Evolutionary conservation across 768 basidiomycete species (phyloP), one percentile per base, ranked within the genome.

Genomic region (Phlebiopsis flavidoalba): DNA sequence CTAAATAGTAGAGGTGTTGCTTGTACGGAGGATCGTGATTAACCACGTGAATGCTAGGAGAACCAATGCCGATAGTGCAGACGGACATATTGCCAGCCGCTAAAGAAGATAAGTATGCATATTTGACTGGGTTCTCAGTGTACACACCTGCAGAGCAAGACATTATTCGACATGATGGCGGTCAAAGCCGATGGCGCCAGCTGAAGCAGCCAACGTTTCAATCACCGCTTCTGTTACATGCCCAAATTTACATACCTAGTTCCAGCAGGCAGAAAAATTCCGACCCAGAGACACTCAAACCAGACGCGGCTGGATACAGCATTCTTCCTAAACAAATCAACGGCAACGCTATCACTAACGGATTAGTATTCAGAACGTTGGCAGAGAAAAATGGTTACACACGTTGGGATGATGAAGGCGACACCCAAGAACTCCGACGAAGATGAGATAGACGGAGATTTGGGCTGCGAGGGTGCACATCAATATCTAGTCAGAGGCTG

Each of bases 211-310:
- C 43, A 61, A 49, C 21, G 46, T 46, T 61, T 8, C 31, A 0
- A 17, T 22, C 0, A 35, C 21, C 17, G 3, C 0, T 40, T 11
- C 15, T 11, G 53, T 17, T 17, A 5, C 10, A n/a, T 10, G 46
- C 37, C 5, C 17, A 53, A 2, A 6, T 11, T 31, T 51, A 70
- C 80, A 40, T 67, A 91, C 89, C 79, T 5, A 91, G 74, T 63
- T 87, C 75, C 73, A 89, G 71, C 12, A 80, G 46, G 69, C 82
- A 85, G 65, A 86, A 84, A n/a, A 5, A 85, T 17, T 0, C 75
- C 73, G 37, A 85, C 73, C 88, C 88, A 91, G 22, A 71, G 51
- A 64, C 80, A 81, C 68, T 91, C 89, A 63, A 90, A 87, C 86
- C 86, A 89, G 15, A 90, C 83, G n/a, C 78, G 80, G 22, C 80